phyloP scores from a whole-genome alignment of 2,329 filamentous ascomycete genomes.

The Gyromitra esculenta region DNA sequence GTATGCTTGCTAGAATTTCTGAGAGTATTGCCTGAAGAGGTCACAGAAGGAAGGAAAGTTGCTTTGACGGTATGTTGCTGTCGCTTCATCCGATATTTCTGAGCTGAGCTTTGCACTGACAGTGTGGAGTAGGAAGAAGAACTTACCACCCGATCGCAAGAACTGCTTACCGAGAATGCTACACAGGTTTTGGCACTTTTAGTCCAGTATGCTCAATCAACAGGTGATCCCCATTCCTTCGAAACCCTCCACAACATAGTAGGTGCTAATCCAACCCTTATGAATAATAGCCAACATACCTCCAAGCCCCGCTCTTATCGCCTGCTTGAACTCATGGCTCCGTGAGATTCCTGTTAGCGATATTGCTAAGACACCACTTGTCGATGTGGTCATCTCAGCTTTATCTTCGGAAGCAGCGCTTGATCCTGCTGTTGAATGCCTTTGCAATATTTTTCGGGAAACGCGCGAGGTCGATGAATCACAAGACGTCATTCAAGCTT shows the following conservation, averaged over 20 bases:
- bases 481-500: conserved; percentile 78
- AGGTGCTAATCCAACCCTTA: conserved; percentile 14
- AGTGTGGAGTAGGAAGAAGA: conserved; percentile 82
- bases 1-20: conserved; percentile 94
- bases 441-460: conserved; percentile 90
- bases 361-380: conserved; percentile 84
- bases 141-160: conserved; percentile 82
- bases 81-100: conserved; percentile 57
- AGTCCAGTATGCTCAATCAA: conserved; percentile 90
- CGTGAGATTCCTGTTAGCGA: conserved; percentile 86
- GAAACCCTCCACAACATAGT: neutral
- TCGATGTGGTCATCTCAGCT: conserved; percentile 81
- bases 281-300: conserved; percentile 32
- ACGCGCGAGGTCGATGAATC: conserved; percentile 94
- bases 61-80: conserved; percentile 92
- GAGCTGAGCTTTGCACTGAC: conserved; percentile 11
- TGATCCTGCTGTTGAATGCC: conserved; percentile 87
- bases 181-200: conserved; percentile 85
- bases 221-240: conserved; percentile 69
- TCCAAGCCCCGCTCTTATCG: conserved; percentile 87
- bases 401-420: conserved; percentile 80
- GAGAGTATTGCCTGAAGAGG: conserved; percentile 96
- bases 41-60: conserved; percentile 99
- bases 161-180: conserved; percentile 90
- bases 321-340: conserved; percentile 97